Evolutionary conservation across 2,329 filamentous ascomycete species (phyloP), one percentile per base, ranked within the genome.

Genomic region (Trichoderma guizhouense): DNA sequence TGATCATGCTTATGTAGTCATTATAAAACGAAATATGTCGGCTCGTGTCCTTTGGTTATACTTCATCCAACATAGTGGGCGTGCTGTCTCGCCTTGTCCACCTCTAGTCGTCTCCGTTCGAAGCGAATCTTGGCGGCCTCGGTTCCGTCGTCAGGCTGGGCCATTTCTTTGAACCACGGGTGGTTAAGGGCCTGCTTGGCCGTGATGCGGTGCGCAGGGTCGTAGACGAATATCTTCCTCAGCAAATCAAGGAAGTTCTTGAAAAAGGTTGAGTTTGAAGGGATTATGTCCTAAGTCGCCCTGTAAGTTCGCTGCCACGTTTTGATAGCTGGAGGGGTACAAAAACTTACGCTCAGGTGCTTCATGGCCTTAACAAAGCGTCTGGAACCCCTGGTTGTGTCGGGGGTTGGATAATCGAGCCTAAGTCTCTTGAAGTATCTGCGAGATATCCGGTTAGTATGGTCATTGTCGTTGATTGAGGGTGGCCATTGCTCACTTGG

Each of bases 281-380:
- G 90, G 53, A 92, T 90, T 67, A 91, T 91, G 73, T 91, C 89
- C 90, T 92, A 55, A 12, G 11, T 34, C 14, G 18, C 30, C 43
- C 53, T 34, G 75, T 74, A 12, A 43, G 21, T 24, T 43, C 39
- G 39, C 39, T 5, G 2, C 12, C 8, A 14, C n/a, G 8, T 21
- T 11, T 26, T 15, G 5, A 47, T 30, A 11, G n/a, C 9, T n/a
- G 12, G 26, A 21, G 28, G 24, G 32, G 5, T 24, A 43, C 62
- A 7, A 82, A 15, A 28, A 39, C 88, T 74, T 82, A 92, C 90
- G 73, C 87, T 84, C 32, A 92, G 81, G 70, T 85, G 85, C 79
- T 92, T 92, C 90, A 92, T 92, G n/a, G 89, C 90, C 79, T 90
- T 90, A 14, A 92, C 90, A 76, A 92, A 92, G 76, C 89, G 84